These are phyloP conservation scores for Carex arenaria DNA, from an alignment of 202 grass and related monocot genomes.

Conservation along the genomic window DNA sequence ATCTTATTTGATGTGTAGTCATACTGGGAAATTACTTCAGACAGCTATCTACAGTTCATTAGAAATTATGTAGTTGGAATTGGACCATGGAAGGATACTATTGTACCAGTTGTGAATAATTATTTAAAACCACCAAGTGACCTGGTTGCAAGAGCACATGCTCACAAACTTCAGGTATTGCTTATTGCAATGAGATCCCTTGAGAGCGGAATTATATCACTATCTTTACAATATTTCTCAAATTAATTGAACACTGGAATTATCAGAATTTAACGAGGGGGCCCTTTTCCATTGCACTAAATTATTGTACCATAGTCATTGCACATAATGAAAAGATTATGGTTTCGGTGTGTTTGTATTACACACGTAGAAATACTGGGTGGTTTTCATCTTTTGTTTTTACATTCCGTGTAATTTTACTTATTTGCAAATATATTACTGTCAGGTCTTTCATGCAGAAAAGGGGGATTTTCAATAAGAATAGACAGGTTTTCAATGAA, in stretches of 20 bases:
- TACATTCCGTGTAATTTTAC: not conserved
- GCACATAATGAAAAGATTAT: not conserved
- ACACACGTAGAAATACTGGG: not conserved
- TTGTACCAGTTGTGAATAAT: conserved; percentile 56
- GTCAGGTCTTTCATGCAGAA: not conserved
- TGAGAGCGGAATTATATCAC: not conserved
- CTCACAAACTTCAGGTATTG: conserved; percentile 74
- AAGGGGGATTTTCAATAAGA: not conserved
- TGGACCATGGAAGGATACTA: conserved; percentile 94
- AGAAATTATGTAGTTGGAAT: conserved; percentile 73
- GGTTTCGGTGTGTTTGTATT: not conserved
- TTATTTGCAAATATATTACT: not conserved
- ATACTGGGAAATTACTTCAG: conserved; percentile 73
- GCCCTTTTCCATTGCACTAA: not conserved
- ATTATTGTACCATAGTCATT: not conserved
- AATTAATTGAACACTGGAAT: not conserved
- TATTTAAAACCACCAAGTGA: conserved; percentile 50
- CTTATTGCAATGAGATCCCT: not conserved
- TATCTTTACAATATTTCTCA: not conserved
- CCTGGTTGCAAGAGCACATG: conserved; percentile 77
- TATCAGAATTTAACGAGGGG: not conserved
- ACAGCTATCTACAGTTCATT: conserved; percentile 68
- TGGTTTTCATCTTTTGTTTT: too few relatives aligned
- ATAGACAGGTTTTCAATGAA: not conserved
- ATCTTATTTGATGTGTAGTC: conserved; percentile 43